Percentiles rank a stretch among this genome's conserved stretches.
These are phyloP conservation scores for Aspergillus viridinutans DNA, from an alignment of 2,329 filamentous ascomycete genomes.

Conservation along the genomic window DNA sequence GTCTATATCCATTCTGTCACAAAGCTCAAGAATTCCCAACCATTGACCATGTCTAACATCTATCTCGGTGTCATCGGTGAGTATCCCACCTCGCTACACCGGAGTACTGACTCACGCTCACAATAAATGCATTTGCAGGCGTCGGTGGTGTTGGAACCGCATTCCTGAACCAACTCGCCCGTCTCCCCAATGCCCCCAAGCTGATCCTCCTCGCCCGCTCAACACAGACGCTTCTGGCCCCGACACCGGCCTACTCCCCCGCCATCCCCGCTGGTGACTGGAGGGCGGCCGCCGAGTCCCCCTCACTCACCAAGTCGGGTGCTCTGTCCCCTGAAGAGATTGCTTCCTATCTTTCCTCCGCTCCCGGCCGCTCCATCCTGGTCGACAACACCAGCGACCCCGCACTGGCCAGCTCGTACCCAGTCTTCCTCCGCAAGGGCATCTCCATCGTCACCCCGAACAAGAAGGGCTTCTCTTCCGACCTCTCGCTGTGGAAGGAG, in stretches of 20 bases:
- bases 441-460: constrained; percentile 94
- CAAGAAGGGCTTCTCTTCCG: constrained; percentile 94
- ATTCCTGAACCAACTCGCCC: constrained; percentile 78
- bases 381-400: constrained; percentile 96
- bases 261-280: constrained; percentile 55
- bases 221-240: constrained; percentile 72
- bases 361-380: constrained; percentile 74
- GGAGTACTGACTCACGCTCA: background rate
- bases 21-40: background rate
- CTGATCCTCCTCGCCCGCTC: constrained; percentile 84
- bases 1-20: background rate
- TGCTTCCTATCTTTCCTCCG: constrained; percentile 70
- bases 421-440: constrained; percentile 71
- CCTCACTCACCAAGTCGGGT: constrained; percentile 50
- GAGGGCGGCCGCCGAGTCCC: constrained; percentile 56
- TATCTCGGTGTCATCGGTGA: constrained; percentile 43
- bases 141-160: constrained; percentile 88
- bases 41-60: constrained; percentile 32
- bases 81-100: constrained; percentile 8
- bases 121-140: constrained; percentile 49
- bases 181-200: constrained; percentile 64
- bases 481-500: constrained; percentile 74
- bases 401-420: constrained; percentile 78
- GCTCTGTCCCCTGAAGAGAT: constrained; percentile 63
- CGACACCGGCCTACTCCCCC: constrained; percentile 64